These are phyloP conservation scores for Akanthomyces lecanii DNA, from an alignment of 2,329 filamentous ascomycete genomes.

Conservation along the genomic window DNA sequence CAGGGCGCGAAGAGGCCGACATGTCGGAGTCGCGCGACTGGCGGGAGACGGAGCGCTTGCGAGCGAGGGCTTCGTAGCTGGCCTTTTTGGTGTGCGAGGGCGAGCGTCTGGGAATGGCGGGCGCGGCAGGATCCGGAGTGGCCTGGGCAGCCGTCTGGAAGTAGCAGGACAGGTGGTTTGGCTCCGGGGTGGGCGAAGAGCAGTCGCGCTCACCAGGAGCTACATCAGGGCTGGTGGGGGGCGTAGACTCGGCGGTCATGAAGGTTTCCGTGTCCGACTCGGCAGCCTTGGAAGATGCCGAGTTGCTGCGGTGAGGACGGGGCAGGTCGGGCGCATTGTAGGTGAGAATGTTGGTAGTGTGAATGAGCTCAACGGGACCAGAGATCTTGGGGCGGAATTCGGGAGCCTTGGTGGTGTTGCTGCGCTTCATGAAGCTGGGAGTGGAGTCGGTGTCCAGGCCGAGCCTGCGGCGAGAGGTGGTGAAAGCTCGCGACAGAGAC, in stretches of 20 bases:
- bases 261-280: slow-evolving; percentile 64
- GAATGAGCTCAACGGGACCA: slow-evolving; percentile 77
- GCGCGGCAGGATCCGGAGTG: slow-evolving; percentile 47
- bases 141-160: slow-evolving; percentile 50
- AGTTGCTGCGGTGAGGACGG: slow-evolving; percentile 45
- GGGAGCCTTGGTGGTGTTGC: slow-evolving; percentile 46
- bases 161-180: slow-evolving; percentile 65
- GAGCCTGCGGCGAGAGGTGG: slow-evolving; percentile 60
- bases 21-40: slow-evolving; percentile 51
- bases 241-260: slow-evolving; percentile 46
- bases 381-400: slow-evolving; percentile 71
- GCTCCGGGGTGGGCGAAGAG: slow-evolving; percentile 54
- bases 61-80: slow-evolving; percentile 67
- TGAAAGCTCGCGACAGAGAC: slow-evolving; percentile 67
- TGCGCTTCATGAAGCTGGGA: slow-evolving; percentile 35
- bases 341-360: slow-evolving; percentile 93
- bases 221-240: slow-evolving; percentile 66
- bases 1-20: slow-evolving; percentile 53
- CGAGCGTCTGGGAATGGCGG: slow-evolving; percentile 71
- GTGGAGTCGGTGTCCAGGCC: slow-evolving; percentile 46
- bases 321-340: slow-evolving; percentile 88
- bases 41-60: slow-evolving; percentile 58
- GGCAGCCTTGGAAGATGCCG: slow-evolving; percentile 53
- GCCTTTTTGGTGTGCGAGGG: slow-evolving; percentile 87
- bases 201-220: slow-evolving; percentile 48